phyloP scores from a whole-genome alignment of 306 rosid species.

The Cicer chorassanicum region DNA sequence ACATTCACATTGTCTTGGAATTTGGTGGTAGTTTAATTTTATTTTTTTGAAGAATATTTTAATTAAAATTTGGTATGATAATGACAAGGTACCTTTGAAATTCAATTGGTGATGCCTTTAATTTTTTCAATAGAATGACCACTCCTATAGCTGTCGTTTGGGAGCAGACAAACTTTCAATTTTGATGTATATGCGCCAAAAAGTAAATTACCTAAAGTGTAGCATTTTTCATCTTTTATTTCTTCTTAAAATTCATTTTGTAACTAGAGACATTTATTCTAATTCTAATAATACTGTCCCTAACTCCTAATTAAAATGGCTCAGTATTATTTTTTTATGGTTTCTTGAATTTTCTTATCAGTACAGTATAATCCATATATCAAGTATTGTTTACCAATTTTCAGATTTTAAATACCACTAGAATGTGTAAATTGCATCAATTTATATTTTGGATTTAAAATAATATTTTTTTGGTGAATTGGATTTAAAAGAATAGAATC shows the following conservation, averaged over 20 bases:
- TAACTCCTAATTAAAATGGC: slow-evolving; percentile 3
- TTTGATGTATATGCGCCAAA: slow-evolving; percentile 31
- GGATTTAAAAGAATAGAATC: background rate
- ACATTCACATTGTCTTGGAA: slow-evolving; percentile 20
- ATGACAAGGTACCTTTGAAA: slow-evolving; percentile 48
- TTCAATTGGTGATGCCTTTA: slow-evolving; percentile 19
- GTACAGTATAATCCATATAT: background rate
- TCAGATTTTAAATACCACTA: background rate
- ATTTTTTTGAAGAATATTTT: slow-evolving; percentile 5
- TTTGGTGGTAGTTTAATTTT: slow-evolving; percentile 14
- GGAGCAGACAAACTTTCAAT: slow-evolving; percentile 41
- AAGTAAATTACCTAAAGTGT: slow-evolving; percentile 30
- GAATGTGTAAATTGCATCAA: background rate
- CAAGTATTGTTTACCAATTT: background rate
- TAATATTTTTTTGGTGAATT: no score
- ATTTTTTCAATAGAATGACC: slow-evolving; percentile 34
- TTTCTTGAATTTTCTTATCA: slow-evolving; percentile 3
- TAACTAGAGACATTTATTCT: background rate
- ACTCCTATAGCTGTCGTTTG: slow-evolving; percentile 41
- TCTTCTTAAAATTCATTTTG: background rate
- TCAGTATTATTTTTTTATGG: background rate
- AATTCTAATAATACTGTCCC: background rate
- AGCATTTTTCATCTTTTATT: background rate
- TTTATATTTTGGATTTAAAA: background rate
- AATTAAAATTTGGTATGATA: slow-evolving; percentile 30